Percentiles rank a stretch among this genome's conserved stretches.
phyloP scores from a whole-genome alignment of 2,329 filamentous ascomycete genomes.

The Ophiostoma piceae region DNA sequence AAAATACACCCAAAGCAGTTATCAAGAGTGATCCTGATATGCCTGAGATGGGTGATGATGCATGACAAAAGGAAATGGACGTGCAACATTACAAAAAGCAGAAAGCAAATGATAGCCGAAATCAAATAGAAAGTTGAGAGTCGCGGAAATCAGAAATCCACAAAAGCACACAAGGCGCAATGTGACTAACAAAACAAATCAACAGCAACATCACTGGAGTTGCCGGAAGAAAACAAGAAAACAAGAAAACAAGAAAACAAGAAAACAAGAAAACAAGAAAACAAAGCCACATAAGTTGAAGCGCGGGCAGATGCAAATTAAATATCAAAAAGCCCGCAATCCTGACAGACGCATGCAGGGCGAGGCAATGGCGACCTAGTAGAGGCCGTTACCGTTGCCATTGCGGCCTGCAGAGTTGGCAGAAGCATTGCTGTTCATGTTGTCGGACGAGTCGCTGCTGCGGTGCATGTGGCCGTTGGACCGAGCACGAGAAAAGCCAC shows the following conservation, averaged over 20 bases:
- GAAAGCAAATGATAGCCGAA: neutral
- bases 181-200: neutral
- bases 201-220: constrained; percentile 2
- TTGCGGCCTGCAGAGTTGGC: neutral
- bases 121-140: neutral
- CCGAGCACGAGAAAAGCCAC: constrained; percentile 52
- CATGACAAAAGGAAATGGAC: constrained; percentile 16
- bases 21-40: neutral
- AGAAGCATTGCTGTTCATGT: constrained; percentile 4
- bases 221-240: neutral
- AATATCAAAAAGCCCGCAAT: neutral
- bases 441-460: constrained; percentile 48
- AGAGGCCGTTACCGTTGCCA: constrained; percentile 2
- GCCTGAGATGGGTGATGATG: constrained; percentile 1
- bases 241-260: neutral
- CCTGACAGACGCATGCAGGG: no score
- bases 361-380: neutral
- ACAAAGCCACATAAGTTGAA: neutral
- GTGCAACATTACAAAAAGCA: constrained; percentile 10
- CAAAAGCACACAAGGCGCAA: no score
- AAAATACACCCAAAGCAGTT: constrained; percentile 2
- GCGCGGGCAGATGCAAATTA: neutral
- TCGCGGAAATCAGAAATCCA: neutral
- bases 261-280: neutral
- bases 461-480: constrained; percentile 57